Conservation (phyloP, 139 green algal genomes). For the Monoraphidium neglectum region DNA sequence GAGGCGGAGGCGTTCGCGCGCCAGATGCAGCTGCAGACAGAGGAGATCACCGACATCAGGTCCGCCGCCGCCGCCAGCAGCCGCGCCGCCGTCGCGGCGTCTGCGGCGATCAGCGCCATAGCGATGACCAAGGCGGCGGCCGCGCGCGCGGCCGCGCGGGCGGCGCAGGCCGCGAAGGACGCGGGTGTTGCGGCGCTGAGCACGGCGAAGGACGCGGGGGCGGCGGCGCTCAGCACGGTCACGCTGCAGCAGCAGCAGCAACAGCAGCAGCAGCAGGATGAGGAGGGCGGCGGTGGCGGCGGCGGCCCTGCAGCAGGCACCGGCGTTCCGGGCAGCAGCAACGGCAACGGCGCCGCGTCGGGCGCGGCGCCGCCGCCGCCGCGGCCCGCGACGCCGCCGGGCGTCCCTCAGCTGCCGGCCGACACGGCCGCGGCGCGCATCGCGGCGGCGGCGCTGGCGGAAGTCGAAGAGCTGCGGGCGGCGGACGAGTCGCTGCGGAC, state of each 20-base stretch:
- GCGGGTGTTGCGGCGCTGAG: slow-evolving; percentile 17
- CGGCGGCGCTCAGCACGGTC: slow-evolving; percentile 10
- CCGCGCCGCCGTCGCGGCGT: slow-evolving; percentile 84
- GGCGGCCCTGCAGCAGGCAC: not conserved
- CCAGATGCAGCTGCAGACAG: slow-evolving; percentile 15
- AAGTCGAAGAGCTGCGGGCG: no score
- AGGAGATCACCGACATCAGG: slow-evolving; percentile 83
- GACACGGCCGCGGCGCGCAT: no score
- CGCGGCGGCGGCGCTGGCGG: no score
- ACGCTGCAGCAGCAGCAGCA: slow-evolving; percentile 21
- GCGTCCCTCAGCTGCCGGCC: no score
- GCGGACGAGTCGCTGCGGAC: no score
- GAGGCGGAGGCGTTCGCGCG: slow-evolving; percentile 64
- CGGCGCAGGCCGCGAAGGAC: slow-evolving; percentile 37
- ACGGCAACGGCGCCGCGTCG: no score
- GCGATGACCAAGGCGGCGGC: slow-evolving; percentile 88
- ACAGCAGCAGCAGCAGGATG: slow-evolving; percentile 15
- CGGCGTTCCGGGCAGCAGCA: no score
- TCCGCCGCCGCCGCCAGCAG: slow-evolving; percentile 80
- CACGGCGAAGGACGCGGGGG: not conserved
- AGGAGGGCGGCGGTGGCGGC: slow-evolving; percentile 11
- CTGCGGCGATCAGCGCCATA: slow-evolving; percentile 78
- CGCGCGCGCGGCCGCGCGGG: slow-evolving; percentile 72
- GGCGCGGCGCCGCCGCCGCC: no score
- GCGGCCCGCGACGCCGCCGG: no score